Base-by-base conservation (phyloP, 2,329 filamentous ascomycete genomes). In the Phyllosticta citribraziliensis region DNA sequence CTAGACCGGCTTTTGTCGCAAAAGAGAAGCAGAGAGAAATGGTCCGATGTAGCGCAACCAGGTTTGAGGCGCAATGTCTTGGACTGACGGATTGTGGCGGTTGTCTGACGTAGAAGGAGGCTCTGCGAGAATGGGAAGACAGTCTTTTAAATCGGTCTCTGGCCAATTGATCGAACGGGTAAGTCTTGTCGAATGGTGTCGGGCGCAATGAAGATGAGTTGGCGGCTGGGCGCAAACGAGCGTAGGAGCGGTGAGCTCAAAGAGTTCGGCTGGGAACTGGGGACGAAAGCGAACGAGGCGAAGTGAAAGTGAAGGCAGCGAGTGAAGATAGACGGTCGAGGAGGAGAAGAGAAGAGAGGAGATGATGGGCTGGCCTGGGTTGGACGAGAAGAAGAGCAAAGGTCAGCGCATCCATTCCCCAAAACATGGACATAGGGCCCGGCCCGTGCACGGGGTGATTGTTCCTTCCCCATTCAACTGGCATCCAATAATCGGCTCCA, bases 321-420 rank as follows among this genome's bases (percentile, higher is more conserved):
- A 19, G 40, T 47, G 14, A 47, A 8, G 40, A 17, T 47, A 30
- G 40, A n/a, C 40, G 40, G 40, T 47, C 17, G n/a, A 47, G 40
- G 40, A 47, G n/a, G 40, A 47, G 40, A 47, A 17, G 40, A 47
- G 40, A 47, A 2, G 40, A 47, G 40, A 47, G 12, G 40, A 47
- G 17, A n/a, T 47, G 40, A 47, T n/a, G n/a, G 5, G 40, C 19
- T 47, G 40, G 17, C 5, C 40, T 47, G 40, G 27, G 9, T 6
- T 6, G 9, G 17, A 40, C 33, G 33, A 47, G 40, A 53, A 11
- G 20, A 27, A 14, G 20, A 53, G 40, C 19, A 47, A 17, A 47
- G 40, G 40, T 47, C 40, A 47, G 59, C 55, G 52, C 19, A 53
- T 22, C 20, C 59, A 61, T 61, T 57, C 59, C 59, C 59, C 59